These are phyloP conservation scores for Pyrus hybrid DNA, from an alignment of 331 rosid genomes.

Conservation along the genomic window DNA sequence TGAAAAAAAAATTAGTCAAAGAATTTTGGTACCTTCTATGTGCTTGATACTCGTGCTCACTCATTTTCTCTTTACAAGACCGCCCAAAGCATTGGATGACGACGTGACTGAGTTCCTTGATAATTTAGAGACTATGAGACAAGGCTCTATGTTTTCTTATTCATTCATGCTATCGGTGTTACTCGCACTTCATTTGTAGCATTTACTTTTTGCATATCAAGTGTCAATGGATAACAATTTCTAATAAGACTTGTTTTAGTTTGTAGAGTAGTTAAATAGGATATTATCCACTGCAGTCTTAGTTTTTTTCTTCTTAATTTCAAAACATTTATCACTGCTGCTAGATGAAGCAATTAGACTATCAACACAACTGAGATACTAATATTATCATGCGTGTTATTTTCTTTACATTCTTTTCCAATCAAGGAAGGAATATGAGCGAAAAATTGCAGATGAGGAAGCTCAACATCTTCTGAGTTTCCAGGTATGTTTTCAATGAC, in stretches of 20 bases:
- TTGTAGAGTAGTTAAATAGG: neutral
- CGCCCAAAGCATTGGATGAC: conserved; percentile 94
- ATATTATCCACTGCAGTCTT: neutral
- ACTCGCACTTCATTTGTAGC: neutral
- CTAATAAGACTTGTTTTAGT: neutral
- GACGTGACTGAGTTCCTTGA: conserved; percentile 94
- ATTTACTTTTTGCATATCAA: neutral
- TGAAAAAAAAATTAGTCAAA: neutral
- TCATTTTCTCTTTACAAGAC: conserved; percentile 43
- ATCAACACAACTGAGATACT: neutral
- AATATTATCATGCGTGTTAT: neutral
- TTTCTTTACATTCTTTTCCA: conserved; percentile 10
- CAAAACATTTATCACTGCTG: neutral
- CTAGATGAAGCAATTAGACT: neutral
- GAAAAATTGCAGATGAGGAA: conserved; percentile 66
- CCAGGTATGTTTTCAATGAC: conserved; percentile 41
- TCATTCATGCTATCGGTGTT: neutral
- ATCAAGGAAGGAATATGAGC: conserved; percentile 79
- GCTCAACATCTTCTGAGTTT: conserved; percentile 60
- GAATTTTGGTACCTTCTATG: neutral
- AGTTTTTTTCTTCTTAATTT: neutral
- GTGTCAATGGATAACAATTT: neutral
- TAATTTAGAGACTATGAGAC: conserved; percentile 46
- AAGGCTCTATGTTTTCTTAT: neutral
- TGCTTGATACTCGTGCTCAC: neutral